These are phyloP conservation scores for Manihot esculenta DNA, from an alignment of 441 rosid species.

Conservation along the genomic window DNA sequence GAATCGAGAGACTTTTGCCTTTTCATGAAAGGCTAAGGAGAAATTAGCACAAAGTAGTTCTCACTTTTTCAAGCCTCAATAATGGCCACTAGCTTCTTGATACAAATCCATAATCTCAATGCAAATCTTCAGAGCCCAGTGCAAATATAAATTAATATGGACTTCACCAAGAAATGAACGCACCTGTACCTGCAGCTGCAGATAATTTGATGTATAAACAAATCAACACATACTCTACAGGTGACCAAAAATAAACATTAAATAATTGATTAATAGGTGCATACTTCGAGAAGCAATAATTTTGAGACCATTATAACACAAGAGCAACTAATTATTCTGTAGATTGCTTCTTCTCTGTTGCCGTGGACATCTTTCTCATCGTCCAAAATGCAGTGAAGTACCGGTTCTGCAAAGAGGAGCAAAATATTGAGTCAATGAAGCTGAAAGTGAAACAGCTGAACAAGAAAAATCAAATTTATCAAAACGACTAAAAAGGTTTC, in stretches of 20 bases:
- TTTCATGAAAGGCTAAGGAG: background rate
- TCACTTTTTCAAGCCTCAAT: background rate
- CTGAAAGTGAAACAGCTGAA: background rate
- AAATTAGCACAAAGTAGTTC: background rate
- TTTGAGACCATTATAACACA: background rate
- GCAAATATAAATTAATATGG: background rate
- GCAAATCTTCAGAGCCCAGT: background rate
- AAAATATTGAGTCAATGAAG: background rate
- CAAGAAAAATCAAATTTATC: background rate
- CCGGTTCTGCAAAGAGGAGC: conserved; percentile 55
- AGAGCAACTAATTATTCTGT: conserved; percentile 6
- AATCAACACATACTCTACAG: background rate
- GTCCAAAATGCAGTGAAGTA: conserved; percentile 89
- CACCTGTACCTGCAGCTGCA: background rate
- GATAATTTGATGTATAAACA: background rate
- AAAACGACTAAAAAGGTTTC: background rate
- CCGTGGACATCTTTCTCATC: conserved; percentile 59
- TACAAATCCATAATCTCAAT: background rate
- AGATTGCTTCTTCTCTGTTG: conserved; percentile 28
- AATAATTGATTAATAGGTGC: background rate
- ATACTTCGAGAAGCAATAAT: background rate
- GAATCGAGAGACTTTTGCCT: background rate
- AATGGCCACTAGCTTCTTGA: too few species aligned
- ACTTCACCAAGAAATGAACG: background rate
- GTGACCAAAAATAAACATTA: background rate